phyloP scores from a whole-genome alignment of 352 stramenopile species.

The Thalassiosira allenii region DNA sequence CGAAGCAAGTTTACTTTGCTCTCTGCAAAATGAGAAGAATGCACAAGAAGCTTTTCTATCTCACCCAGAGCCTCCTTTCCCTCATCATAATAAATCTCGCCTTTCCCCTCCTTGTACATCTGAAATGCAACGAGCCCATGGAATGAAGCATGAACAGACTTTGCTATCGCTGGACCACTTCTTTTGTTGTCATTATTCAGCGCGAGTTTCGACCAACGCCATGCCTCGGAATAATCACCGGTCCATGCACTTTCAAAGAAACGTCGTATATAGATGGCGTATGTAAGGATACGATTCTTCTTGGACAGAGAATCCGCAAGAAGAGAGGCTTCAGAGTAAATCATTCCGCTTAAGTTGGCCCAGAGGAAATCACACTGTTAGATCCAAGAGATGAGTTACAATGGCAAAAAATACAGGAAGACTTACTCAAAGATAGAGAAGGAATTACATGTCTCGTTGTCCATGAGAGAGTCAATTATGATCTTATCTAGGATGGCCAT shows the following conservation, averaged over 20 bases:
- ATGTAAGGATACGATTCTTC: background rate
- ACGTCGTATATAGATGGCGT: background rate
- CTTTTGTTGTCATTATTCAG: no score
- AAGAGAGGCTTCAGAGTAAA: background rate
- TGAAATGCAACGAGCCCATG: background rate
- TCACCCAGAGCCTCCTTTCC: slow-evolving; percentile 1
- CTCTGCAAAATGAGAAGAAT: background rate
- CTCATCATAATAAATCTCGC: slow-evolving; percentile 4
- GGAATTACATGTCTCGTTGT: background rate
- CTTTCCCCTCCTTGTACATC: slow-evolving; percentile 2
- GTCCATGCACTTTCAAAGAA: background rate
- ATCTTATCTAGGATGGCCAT: background rate
- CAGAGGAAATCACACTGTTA: no score
- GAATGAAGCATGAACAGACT: no score
- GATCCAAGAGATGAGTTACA: no score
- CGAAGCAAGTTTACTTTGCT: slow-evolving; percentile 9
- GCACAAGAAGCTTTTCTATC: background rate
- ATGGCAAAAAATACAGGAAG: background rate
- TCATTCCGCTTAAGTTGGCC: slow-evolving; percentile 12
- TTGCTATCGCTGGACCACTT: no score
- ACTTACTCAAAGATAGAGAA: slow-evolving; percentile 20
- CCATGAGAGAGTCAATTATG: slow-evolving; percentile 1
- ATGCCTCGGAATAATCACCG: slow-evolving; percentile 1
- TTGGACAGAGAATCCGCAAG: slow-evolving; percentile 14
- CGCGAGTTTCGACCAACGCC: background rate